A percentile compares a stretch with the other conserved stretches of the same genome.
These are phyloP conservation scores for Didymellaceae sp. DNA, from an alignment of 2,329 filamentous ascomycete species.

Conservation along the genomic window DNA sequence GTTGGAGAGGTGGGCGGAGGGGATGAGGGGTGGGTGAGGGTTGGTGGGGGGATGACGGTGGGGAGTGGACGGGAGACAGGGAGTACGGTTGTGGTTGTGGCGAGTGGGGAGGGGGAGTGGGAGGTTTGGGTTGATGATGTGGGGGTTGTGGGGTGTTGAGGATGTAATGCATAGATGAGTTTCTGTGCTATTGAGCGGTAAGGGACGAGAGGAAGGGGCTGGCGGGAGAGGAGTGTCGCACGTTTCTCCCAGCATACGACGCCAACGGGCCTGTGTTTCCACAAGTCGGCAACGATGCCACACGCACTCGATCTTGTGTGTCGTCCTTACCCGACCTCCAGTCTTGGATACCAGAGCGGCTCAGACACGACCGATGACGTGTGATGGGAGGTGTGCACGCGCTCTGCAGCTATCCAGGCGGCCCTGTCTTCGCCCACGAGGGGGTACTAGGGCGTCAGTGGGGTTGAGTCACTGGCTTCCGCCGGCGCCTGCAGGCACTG, in stretches of 20 bases:
- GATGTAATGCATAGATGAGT: too few relatives aligned
- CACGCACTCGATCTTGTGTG: not conserved
- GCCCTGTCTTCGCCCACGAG: slow-evolving; percentile 20
- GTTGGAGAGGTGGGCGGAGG: not conserved
- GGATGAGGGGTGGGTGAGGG: slow-evolving; percentile 1
- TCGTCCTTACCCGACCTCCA: slow-evolving; percentile 17
- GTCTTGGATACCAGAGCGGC: slow-evolving; percentile 8
- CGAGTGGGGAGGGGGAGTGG: slow-evolving; percentile 5
- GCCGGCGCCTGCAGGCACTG: slow-evolving; percentile 36
- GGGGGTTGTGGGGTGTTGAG: slow-evolving; percentile 3
- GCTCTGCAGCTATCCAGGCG: slow-evolving; percentile 33
- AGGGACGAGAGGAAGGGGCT: too few relatives aligned
- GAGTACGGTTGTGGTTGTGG: slow-evolving; percentile 12
- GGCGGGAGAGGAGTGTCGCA: too few relatives aligned
- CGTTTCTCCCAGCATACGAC: not conserved
- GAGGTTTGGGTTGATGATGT: slow-evolving; percentile 9
- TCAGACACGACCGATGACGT: slow-evolving; percentile 20
- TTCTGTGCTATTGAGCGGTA: too few relatives aligned
- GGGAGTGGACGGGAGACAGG: not conserved
- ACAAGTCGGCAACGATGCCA: slow-evolving; percentile 1
- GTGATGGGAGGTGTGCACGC: slow-evolving; percentile 13
- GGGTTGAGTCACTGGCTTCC: not conserved
- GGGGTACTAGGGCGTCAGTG: slow-evolving; percentile 23
- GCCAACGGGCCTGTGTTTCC: not conserved
- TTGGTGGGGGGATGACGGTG: not conserved